Conservation (phyloP, 1,139 yeast species). For the Cylindricascospora bacillispora region DNA sequence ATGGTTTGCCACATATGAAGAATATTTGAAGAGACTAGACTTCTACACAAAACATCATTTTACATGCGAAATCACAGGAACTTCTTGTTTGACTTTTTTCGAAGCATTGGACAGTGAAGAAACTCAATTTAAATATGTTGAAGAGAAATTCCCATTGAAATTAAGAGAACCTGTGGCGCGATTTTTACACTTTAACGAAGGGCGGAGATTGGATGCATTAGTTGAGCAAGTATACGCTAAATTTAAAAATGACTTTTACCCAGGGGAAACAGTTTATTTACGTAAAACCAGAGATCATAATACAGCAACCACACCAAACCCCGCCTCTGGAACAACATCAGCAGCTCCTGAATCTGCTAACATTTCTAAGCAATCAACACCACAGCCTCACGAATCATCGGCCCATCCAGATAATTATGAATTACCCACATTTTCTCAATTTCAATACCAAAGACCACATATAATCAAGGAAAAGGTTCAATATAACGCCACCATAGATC, state of each 20-base stretch:
- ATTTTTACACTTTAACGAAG: conserved; percentile 68
- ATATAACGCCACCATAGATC: conserved; percentile 32
- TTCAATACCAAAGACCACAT: conserved; percentile 23
- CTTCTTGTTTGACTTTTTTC: conserved; percentile 78
- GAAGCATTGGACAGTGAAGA: conserved; percentile 77
- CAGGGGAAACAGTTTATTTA: conserved; percentile 74
- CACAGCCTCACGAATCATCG: conserved; percentile 4
- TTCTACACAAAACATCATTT: conserved; percentile 65
- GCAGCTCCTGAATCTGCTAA: conserved; percentile 4
- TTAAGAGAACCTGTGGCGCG: conserved; percentile 82
- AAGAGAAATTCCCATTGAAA: conserved; percentile 77
- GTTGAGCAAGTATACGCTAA: conserved; percentile 72
- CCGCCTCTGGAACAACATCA: conserved; percentile 5
- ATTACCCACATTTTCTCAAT: conserved; percentile 3
- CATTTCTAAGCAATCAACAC: conserved; percentile 11
- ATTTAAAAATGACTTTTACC: conserved; percentile 76
- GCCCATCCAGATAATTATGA: no score
- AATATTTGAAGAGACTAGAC: conserved; percentile 56
- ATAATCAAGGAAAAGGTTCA: conserved; percentile 48
- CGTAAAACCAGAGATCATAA: conserved; percentile 27
- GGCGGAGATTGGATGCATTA: conserved; percentile 72
- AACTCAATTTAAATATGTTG: conserved; percentile 56
- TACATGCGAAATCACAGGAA: conserved; percentile 93
- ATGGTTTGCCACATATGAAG: conserved; percentile 71
- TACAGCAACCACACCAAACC: conserved; percentile 5